phyloP scores from a whole-genome alignment of 176 grass and related monocot genomes.

The Zoysia pacifica region DNA sequence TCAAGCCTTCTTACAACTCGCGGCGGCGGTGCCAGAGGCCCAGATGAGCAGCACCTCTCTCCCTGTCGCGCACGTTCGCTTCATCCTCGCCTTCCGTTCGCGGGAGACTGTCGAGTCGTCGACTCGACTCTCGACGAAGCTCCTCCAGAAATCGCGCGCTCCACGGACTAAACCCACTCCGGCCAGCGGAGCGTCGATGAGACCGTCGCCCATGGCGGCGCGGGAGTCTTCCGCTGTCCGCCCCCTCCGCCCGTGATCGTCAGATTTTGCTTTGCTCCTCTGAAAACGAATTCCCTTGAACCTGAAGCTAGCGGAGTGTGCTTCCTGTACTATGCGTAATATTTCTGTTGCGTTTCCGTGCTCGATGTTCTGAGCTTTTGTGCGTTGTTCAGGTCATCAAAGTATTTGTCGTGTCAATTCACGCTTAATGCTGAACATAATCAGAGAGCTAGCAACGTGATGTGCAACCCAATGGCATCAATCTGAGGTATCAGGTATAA shows the following conservation, averaged over 20 bases:
- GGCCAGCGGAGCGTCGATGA: conserved; percentile 9
- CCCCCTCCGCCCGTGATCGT: conserved; percentile 15
- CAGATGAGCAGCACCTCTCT: not conserved
- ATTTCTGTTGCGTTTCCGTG: not conserved
- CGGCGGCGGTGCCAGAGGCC: too few relatives aligned
- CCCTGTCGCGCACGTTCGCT: not conserved
- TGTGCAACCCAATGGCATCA: not conserved
- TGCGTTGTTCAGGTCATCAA: too few relatives aligned
- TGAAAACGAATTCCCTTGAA: not conserved
- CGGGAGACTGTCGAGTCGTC: not conserved
- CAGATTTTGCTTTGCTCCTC: not conserved
- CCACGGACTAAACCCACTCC: not conserved
- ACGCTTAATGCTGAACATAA: too few relatives aligned
- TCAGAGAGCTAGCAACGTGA: not conserved
- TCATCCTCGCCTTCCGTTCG: conserved; percentile 33
- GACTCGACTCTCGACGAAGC: conserved; percentile 43
- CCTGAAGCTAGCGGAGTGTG: not conserved
- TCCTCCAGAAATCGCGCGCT: not conserved
- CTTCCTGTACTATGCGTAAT: not conserved
- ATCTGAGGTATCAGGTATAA: not conserved
- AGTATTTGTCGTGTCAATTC: too few relatives aligned
- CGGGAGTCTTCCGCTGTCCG: conserved; percentile 52
- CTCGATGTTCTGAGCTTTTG: not conserved
- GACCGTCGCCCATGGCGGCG: conserved; percentile 55
- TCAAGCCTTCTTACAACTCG: too few relatives aligned